Base-by-base conservation (phyloP, 2,329 filamentous ascomycete genomes). In the Keithomyces neogunnii region DNA sequence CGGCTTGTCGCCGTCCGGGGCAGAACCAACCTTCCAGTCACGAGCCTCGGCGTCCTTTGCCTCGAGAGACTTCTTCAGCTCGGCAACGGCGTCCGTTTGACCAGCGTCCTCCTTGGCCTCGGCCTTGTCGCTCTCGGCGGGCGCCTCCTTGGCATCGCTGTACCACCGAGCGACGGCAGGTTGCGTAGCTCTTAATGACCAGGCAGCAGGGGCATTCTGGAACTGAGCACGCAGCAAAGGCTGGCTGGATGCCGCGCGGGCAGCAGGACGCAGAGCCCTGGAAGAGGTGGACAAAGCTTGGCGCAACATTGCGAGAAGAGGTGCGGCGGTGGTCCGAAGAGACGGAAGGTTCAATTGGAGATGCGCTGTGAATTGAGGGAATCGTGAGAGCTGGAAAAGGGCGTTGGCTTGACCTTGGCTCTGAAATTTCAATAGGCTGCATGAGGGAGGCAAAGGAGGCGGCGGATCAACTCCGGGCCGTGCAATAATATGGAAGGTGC, bases 11-110 rank as follows among this genome's bases (percentile, higher is more conserved):
- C 11, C 10, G 11, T 13, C 45, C 11, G 4, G 31, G 19, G 13
- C n/a, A 30, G 4, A n/a, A 39, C 76, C 45, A 61, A 96, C 92
- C 84, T 96, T 97, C 71, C 95, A 80, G 47, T 96, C 90, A 56
- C 87, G 66, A 47, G 67, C 72, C 61, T 78, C 75, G 57, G 72
- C 70, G 33, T 77, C 72, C 66, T 78, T 79, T 57, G 72, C 63
- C 63, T 78, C 75, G 45, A 79, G 64, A 54, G 72, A 66, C 63
- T 77, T 78, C 69, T 76, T 77, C 51, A 78, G 63, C 53, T 72
- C 67, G 3, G 68, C 63, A 40, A 74, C 62, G 42, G 68, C 64
- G 51, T 72, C 70, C 8, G 63, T 51, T 36, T 66, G 64, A 53
- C 53, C 59, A 39, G 51, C 55, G 6, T 53, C 59, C 19, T 63